Base-by-base conservation (phyloP, 345 rosid species). In the Tarenaya hassleriana region DNA sequence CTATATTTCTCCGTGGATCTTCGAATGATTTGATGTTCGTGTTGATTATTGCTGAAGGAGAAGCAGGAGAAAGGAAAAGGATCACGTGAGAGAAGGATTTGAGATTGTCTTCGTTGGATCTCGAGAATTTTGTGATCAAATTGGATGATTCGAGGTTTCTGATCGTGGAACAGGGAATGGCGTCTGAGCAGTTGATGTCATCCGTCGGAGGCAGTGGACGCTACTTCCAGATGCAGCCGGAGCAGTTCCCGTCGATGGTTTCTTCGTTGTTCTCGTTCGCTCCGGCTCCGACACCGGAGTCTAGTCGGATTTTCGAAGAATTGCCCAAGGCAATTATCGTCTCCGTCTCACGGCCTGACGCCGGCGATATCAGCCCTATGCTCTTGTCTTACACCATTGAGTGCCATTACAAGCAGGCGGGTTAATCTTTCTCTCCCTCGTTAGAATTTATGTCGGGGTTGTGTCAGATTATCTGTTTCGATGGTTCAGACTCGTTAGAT, bases 331-430 rank as follows among this genome's bases (percentile, higher is more conserved):
- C 89, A 4, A 56, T 62, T 31, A 88, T 88, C 61, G 76, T 83
- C 35, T 80, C 84, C 24, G 95, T 86, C 46, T 85, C 95, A 9
- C 61, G 97, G 20, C 97, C 97, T 41, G 98, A 92, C 51, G 82
- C 91, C 17, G 80, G 73, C 34, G 98, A 92, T 72, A 83, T 92
- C 18, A 88, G 94, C 38, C 97, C 98, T 43, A 69, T 85, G 41
- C 82, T 80, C 4, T 70, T 92, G 46, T 72, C 94, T 43, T 92
- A 92, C 63, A 85, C 91, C 47, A 80, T 92, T 18, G 88, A 88
- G 70, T 62, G 86, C 48, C 91, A 73, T 51, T 92, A 88, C 75
- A 86, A 86, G 67, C 98, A 92, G 96, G 98, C 50, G 62, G 43
- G 73, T 40, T 42, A 41, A 32, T 46, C 38, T 9, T 19, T 34